These are phyloP conservation scores for Musa balbisiana DNA, from an alignment of 202 grass and related monocot genomes.

Conservation along the genomic window DNA sequence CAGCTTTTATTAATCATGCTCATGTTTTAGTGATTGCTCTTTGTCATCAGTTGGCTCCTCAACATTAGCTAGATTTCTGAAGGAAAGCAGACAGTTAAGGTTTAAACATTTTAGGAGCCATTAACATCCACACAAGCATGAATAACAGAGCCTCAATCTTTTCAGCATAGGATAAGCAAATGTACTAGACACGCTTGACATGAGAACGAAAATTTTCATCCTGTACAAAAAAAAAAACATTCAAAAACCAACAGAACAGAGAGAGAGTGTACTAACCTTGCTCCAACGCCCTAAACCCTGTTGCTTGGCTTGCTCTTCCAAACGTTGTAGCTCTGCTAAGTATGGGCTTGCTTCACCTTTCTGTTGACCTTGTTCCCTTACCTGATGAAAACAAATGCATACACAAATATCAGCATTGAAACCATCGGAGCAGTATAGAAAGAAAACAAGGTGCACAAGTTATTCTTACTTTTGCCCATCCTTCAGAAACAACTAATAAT, in stretches of 20 bases:
- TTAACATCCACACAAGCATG: neutral
- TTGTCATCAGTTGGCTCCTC: neutral
- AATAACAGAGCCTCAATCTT: too few relatives aligned
- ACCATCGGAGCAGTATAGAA: neutral
- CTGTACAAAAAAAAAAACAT: constrained; percentile 10
- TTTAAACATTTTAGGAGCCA: neutral
- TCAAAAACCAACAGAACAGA: neutral
- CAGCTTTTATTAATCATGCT: neutral
- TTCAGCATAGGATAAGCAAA: neutral
- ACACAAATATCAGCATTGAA: neutral
- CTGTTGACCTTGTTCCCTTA: constrained; percentile 77
- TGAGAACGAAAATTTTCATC: neutral
- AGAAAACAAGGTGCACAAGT: neutral
- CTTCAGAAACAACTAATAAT: constrained; percentile 59
- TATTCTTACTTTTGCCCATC: constrained; percentile 78
- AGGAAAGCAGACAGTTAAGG: neutral
- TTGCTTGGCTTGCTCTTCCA: constrained; percentile 85
- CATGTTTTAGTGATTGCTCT: neutral
- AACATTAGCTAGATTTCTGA: neutral
- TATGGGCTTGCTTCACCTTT: constrained; percentile 61
- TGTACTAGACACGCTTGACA: neutral
- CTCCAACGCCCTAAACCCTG: constrained; percentile 89
- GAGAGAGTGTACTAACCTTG: constrained; percentile 45
- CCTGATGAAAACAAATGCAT: constrained; percentile 26
- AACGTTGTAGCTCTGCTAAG: constrained; percentile 49